These are phyloP conservation scores for Phyllachora maydis DNA, from an alignment of 2,329 filamentous ascomycete species.

Conservation along the genomic window DNA sequence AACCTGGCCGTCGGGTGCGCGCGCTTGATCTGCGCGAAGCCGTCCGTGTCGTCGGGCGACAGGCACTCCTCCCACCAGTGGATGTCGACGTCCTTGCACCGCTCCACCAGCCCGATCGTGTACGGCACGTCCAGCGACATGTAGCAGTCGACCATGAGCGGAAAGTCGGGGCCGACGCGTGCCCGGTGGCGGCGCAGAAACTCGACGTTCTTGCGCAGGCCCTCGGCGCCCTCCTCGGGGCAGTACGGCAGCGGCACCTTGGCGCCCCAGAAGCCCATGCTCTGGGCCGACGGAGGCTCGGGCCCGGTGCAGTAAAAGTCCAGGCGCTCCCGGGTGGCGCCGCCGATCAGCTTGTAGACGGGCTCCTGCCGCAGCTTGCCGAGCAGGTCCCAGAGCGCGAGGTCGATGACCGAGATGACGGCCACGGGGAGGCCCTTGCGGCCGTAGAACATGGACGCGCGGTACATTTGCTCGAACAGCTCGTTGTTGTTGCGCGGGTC, in stretches of 20 bases:
- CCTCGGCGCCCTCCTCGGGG: conserved; percentile 66
- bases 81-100: conserved; percentile 65
- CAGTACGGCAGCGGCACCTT: conserved; percentile 85
- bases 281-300: conserved; percentile 57
- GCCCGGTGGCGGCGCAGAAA: conserved; percentile 73
- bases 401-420: conserved; percentile 84
- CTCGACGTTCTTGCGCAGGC: conserved; percentile 74
- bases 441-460: conserved; percentile 89
- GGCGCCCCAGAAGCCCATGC: conserved; percentile 75
- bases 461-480: conserved; percentile 93
- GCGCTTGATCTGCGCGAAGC: conserved; percentile 74
- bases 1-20: conserved; percentile 84
- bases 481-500: conserved; percentile 84
- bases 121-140: conserved; percentile 90
- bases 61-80: conserved; percentile 98
- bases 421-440: conserved; percentile 79
- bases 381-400: conserved; percentile 80
- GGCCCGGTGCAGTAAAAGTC: conserved; percentile 93
- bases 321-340: conserved; percentile 63
- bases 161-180: conserved; percentile 73
- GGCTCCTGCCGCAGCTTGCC: conserved; percentile 85
- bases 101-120: conserved; percentile 77
- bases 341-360: conserved; percentile 86
- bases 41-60: conserved; percentile 78
- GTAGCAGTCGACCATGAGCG: conserved; percentile 90